phyloP scores from a whole-genome alignment of 768 basidiomycete genomes.

The Peribolospora baueri region DNA sequence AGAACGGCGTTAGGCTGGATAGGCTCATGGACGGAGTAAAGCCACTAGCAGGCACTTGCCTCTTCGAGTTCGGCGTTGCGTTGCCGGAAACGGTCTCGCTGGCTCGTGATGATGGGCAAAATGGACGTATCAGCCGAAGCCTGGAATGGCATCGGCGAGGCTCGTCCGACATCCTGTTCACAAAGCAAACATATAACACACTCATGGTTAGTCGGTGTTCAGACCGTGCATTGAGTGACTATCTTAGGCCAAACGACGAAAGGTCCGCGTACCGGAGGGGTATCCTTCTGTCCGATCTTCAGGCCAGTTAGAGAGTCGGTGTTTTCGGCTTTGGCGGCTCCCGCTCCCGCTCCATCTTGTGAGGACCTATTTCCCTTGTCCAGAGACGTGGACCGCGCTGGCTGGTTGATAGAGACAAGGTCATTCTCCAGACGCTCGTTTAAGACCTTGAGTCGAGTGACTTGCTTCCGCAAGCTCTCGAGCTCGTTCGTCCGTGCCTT shows the following conservation, averaged over 20 bases:
- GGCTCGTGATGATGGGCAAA: slow-evolving; percentile 91
- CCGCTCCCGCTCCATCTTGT: no score
- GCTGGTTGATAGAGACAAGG: slow-evolving; percentile 52
- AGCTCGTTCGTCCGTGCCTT: slow-evolving; percentile 35
- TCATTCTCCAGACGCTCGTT: slow-evolving; percentile 87
- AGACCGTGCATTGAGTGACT: no score
- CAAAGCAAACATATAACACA: no score
- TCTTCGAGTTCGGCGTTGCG: slow-evolving; percentile 94
- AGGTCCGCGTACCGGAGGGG: neutral
- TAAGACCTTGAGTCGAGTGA: slow-evolving; percentile 50
- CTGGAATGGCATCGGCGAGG: slow-evolving; percentile 42
- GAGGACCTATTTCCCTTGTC: neutral
- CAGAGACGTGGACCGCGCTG: slow-evolving; percentile 9
- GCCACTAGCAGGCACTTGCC: slow-evolving; percentile 22
- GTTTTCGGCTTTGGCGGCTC: slow-evolving; percentile 15
- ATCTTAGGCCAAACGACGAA: no score
- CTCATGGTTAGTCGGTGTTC: no score
- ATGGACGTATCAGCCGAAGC: slow-evolving; percentile 73
- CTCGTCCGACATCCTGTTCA: slow-evolving; percentile 2
- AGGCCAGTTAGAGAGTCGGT: slow-evolving; percentile 45
- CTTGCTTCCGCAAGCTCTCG: slow-evolving; percentile 33
- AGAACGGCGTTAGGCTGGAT: neutral
- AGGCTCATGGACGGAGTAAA: neutral
- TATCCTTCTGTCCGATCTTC: slow-evolving; percentile 36
- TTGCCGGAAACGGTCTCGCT: slow-evolving; percentile 90